Evolutionary conservation across 441 rosid species (phyloP), one percentile per base, ranked within the genome.

Genomic region (Gossypium schwendimanii): DNA sequence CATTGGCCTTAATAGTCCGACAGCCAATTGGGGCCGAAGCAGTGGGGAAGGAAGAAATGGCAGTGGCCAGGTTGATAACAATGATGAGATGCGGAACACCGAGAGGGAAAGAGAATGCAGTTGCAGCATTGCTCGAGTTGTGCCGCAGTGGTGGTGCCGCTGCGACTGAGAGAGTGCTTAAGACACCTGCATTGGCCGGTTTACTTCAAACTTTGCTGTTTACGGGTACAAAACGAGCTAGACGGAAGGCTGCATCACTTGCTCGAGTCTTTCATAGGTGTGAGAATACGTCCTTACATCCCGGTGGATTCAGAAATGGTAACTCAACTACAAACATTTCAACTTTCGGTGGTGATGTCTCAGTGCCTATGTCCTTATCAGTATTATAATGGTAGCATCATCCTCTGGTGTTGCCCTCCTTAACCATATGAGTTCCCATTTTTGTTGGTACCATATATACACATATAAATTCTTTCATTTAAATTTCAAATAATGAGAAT

Each of bases 61-160:
- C 94, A 0, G 88, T 92, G 57, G 60, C 87, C 0, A 94, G 96
- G 17, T 77, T 94, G 65, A 77, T 87, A 44, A 83, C 84, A 41
- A 87, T 94, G 96, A 92, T 91, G 98, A 84, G 94, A 36, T 84
- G 94, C 9, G 99, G 99, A 57, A 94, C 92, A 2, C 87, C 97
- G 0, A 87, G 96, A 78, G 99, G 92, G 44, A 94, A 94, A 86
- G 98, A 92, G 76, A 94, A 91, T 53, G 99, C 98, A 0, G 98
- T 94, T 0, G 94, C 98, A 17, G 97, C 99, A 3, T 82, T 94
- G 87, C 94, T 94, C 0, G 99, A 92, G 80, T 76, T 94, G 12
- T 94, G 98, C 85, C 79, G 86, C 70, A 83, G 89, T 24, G 97
- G 98, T 24, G 98, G 98, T 15, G 74, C 89, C 0, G 87, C 86